Base-by-base conservation (phyloP, 2,329 filamentous ascomycete genomes). In the Kalmusia sp. region DNA sequence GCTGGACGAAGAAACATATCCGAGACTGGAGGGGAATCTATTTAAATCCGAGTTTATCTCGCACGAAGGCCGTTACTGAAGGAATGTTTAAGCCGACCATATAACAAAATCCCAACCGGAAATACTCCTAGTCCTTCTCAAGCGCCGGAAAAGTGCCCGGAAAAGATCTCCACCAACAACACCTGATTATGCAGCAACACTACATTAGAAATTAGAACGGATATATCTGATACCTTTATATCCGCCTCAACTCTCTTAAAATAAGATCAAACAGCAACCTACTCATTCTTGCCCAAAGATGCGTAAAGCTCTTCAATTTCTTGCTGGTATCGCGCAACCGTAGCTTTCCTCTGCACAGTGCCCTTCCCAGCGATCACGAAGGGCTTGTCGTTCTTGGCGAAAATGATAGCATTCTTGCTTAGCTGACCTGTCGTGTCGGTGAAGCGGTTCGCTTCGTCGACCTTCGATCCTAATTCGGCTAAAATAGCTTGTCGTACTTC, bases 291-390 rank as follows among this genome's bases (percentile, higher is more conserved):
- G 17, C 17, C 17, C 5, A 47, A 1, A 8, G 44, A 54, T 4
- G 45, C 45, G 49, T 83, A 84, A 4, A 83, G 67, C 0, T 70
- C 68, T 4, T 82, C 76, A 34, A 84, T 82, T 51, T 82, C 80
- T 1, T 74, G 58, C 2, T 63, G 63, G 43, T 82, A 84, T 0
- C 79, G 68, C 1, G 62, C 56, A 9, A 75, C 53, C 0, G 80
- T 80, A 0, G 69, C 65, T 3, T 68, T 69, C 6, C 79, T 72
- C 59, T 79, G 76, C 3, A 80, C 73, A 0, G 71, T 79, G 0
- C 77, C 76, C 55, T 84, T 82, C n/a, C 77, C 73, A 0, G 79
- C 77, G 14, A 69, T 72, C 1, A 72, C 61, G 45, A 83, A 80
- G 0, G 79, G 77, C 58, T 80, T 80, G 6, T 71, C 66, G 11